Conservation (phyloP, 768 basidiomycete genomes). For the Boletus coccyginus region DNA sequence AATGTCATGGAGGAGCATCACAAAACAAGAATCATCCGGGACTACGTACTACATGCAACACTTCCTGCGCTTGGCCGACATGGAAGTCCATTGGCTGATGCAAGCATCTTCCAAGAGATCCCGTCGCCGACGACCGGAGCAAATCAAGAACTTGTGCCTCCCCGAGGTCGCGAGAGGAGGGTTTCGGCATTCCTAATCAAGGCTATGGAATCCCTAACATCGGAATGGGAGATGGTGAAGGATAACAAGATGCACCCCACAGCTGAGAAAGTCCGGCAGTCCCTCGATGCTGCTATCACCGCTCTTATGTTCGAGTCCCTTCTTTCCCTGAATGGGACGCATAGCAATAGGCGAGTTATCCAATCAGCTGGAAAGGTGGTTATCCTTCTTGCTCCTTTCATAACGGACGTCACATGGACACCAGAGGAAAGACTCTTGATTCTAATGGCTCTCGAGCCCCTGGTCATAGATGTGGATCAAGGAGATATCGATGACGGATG, state of each 20-base stretch:
- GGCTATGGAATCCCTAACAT: slow-evolving; percentile 49
- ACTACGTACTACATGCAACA: slow-evolving; percentile 65
- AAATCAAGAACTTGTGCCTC: slow-evolving; percentile 39
- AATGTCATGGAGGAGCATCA: slow-evolving; percentile 58
- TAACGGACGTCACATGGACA: slow-evolving; percentile 48
- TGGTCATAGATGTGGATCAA: slow-evolving; percentile 46
- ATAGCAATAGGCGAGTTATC: slow-evolving; percentile 57
- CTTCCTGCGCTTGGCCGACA: slow-evolving; percentile 44
- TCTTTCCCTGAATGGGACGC: slow-evolving; percentile 62
- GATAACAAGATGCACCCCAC: slow-evolving; percentile 39
- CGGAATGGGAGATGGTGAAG: slow-evolving; percentile 47
- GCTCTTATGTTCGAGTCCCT: slow-evolving; percentile 69
- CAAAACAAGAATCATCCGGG: slow-evolving; percentile 56
- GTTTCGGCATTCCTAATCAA: slow-evolving; percentile 63
- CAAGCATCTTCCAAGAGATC: slow-evolving; percentile 1
- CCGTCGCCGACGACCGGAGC: slow-evolving; percentile 3
- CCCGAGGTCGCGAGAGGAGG: slow-evolving; percentile 58
- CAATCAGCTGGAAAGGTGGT: slow-evolving; percentile 59
- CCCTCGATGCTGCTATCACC: slow-evolving; percentile 66
- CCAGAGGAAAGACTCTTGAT: slow-evolving; percentile 62
- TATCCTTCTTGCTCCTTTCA: slow-evolving; percentile 40
- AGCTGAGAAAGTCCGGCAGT: slow-evolving; percentile 61
- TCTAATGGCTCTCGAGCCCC: slow-evolving; percentile 61
- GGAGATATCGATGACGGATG: slow-evolving; percentile 28
- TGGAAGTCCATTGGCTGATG: slow-evolving; percentile 3